Conservation (phyloP, 176 grass and related monocot species). For the Oryza officinalis region DNA sequence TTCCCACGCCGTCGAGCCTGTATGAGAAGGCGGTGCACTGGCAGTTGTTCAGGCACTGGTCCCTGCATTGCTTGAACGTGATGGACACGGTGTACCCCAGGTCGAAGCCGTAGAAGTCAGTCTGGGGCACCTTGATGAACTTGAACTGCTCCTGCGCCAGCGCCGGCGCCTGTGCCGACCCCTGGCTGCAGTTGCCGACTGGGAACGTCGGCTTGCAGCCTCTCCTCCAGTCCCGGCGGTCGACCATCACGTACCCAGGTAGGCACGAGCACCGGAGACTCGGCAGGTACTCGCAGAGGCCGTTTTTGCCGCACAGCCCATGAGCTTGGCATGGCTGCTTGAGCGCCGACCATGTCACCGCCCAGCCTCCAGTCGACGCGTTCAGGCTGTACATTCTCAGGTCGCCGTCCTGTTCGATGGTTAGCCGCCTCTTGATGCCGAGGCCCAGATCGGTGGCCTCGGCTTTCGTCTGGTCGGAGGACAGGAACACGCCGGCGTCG, state of each 20-base stretch:
- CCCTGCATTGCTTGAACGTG: conserved; percentile 43
- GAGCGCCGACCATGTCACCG: conserved; percentile 41
- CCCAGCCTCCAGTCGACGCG: conserved; percentile 36
- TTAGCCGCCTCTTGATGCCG: conserved; percentile 37
- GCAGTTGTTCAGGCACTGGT: conserved; percentile 26
- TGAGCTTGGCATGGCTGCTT: conserved; percentile 38
- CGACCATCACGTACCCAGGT: conserved; percentile 52
- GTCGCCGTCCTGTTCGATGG: conserved; percentile 54
- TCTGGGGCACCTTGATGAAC: conserved; percentile 29
- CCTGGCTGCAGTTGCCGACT: conserved; percentile 1
- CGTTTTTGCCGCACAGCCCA: conserved; percentile 64
- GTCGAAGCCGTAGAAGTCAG: conserved; percentile 64
- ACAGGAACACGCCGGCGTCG: not conserved
- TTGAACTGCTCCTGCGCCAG: not conserved
- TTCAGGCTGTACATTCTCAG: conserved; percentile 62
- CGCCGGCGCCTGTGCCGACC: not conserved
- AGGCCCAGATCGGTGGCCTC: not conserved
- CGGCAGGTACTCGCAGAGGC: conserved; percentile 40
- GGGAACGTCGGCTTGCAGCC: conserved; percentile 54
- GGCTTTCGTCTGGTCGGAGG: not conserved
- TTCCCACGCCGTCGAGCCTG: not conserved
- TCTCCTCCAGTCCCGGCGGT: conserved; percentile 46
- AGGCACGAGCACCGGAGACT: conserved; percentile 42
- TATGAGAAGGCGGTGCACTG: conserved; percentile 49
- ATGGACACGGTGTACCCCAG: not conserved